Evolutionary conservation across 2,329 filamentous ascomycete species (phyloP).

Genomic region (Fusarium tricinctum): DNA sequence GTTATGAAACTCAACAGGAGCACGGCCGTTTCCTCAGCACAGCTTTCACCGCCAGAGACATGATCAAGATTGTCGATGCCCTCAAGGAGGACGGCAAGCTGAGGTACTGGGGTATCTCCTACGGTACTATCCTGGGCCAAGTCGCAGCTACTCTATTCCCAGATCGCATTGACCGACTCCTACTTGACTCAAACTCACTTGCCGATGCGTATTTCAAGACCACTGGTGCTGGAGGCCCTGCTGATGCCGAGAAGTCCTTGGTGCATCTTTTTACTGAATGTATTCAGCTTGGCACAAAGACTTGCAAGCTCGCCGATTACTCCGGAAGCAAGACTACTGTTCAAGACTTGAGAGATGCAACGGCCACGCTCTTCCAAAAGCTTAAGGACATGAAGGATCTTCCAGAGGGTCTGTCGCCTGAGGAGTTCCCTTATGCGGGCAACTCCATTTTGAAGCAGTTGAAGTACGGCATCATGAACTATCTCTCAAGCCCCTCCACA

Average conservation of each 20-base stretch:
- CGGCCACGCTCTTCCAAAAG: slow-evolving; percentile 18
- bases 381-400: slow-evolving; percentile 9
- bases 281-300: slow-evolving; percentile 24
- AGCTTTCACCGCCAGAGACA: slow-evolving; percentile 56
- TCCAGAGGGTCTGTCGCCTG: slow-evolving; percentile 13
- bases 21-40: slow-evolving; percentile 52
- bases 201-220: slow-evolving; percentile 32
- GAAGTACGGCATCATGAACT: slow-evolving; percentile 29
- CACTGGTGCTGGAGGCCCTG: slow-evolving; percentile 20
- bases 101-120: slow-evolving; percentile 53
- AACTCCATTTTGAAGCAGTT: slow-evolving; percentile 24
- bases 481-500: slow-evolving; percentile 6
- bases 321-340: slow-evolving; percentile 27
- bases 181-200: slow-evolving; percentile 42
- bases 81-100: slow-evolving; percentile 49
- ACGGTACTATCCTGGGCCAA: slow-evolving; percentile 44
- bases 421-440: slow-evolving; percentile 16
- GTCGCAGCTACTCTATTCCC: slow-evolving; percentile 46
- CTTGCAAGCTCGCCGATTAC: slow-evolving; percentile 33
- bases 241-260: slow-evolving; percentile 31
- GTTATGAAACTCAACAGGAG: slow-evolving; percentile 46
- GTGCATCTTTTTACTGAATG: slow-evolving; percentile 35
- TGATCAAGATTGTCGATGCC: slow-evolving; percentile 47
- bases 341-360: slow-evolving; percentile 21
- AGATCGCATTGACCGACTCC: slow-evolving; percentile 40